phyloP scores from a whole-genome alignment of 441 rosid genomes.

The Eruca vesicaria region DNA sequence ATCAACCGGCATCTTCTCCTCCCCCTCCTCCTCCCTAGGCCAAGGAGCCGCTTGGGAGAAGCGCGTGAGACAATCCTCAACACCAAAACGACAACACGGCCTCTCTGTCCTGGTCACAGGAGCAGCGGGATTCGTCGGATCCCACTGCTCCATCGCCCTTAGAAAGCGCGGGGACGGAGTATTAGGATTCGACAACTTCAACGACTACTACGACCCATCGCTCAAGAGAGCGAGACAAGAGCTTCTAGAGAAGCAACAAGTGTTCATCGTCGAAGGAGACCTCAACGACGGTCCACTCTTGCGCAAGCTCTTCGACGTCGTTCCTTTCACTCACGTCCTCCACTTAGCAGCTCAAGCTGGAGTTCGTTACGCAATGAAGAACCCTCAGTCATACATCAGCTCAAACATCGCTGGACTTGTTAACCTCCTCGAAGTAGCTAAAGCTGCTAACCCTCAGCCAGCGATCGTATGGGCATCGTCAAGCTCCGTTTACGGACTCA shows the following conservation, averaged over 20 bases:
- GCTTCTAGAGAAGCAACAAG: conserved; percentile 51
- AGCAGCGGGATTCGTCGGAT: conserved; percentile 76
- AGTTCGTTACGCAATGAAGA: conserved; percentile 86
- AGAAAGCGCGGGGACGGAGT: conserved; percentile 84
- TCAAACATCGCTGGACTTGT: conserved; percentile 81
- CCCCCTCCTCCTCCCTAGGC: conserved; percentile 35
- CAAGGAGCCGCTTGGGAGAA: conserved; percentile 82
- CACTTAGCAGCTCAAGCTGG: conserved; percentile 93
- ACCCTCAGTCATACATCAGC: conserved; percentile 70
- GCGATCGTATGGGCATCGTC: conserved; percentile 83
- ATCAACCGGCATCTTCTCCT: conserved; percentile 39
- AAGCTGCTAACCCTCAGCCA: conserved; percentile 73
- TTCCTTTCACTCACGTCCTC: conserved; percentile 77
- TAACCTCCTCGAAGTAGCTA: conserved; percentile 67
- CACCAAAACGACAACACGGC: conserved; percentile 63
- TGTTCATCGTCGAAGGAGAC: conserved; percentile 74
- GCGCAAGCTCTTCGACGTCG: conserved; percentile 70
- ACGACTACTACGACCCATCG: conserved; percentile 66
- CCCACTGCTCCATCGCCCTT: conserved; percentile 64
- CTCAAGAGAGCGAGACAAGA: conserved; percentile 62
- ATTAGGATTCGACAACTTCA: conserved; percentile 74
- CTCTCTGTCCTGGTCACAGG: conserved; percentile 76
- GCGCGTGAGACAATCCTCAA: conserved; percentile 69
- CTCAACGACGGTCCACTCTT: conserved; percentile 60
- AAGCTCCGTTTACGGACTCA: conserved; percentile 79